Evolutionary conservation across 139 green algal species (phyloP), one percentile per base, ranked within the genome.

Genomic region (Desmodesmus armatus): DNA sequence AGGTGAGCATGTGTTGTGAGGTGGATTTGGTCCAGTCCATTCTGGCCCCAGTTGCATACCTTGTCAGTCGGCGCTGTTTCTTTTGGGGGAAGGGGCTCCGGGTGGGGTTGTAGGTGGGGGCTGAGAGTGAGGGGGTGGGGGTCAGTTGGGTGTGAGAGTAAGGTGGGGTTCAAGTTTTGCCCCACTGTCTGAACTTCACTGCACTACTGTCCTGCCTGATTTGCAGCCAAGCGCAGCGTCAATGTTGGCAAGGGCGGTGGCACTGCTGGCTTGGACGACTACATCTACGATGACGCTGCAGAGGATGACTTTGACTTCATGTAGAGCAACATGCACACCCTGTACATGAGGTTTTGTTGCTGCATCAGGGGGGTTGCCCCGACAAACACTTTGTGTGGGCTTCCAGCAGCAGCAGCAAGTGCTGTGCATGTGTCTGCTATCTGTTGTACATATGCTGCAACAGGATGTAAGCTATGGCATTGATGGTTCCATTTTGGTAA

Each of bases 221-320:
- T 72, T 72, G 62, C 87, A 88, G 85, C 88, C 75, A 96, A 96
- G 88, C 94, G 93, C 78, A 88, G 58, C 47, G 82, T 96, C 63
- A 97, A 97, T 77, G 85, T 95, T 67, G 94, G 94, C 23, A 83
- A 73, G 17, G 82, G 80, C 1, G 87, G 89, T 43, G n/a, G 73
- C 1, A 86, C 44, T 13, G 94, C 93, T 25, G 94, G 94, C 17
- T 87, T 97, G 63, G 94, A 97, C 60, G 94, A 97, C 77, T 96
- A 96, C 83, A 87, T 93, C 33, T 97, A 93, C 75, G 92, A 94
- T n/a, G 91, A 93, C 25, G 71, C 80, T 4, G 40, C 80, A 51
- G 93, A 91, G 47, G 89, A 92, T 19, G 93, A 94, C 3, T 87
- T 89, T 21, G 93, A 96, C 66, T 96, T 96, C 81, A 96, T 96